phyloP scores from a whole-genome alignment of 2,329 filamentous ascomycete genomes.

The Sclerotinia borealis region DNA sequence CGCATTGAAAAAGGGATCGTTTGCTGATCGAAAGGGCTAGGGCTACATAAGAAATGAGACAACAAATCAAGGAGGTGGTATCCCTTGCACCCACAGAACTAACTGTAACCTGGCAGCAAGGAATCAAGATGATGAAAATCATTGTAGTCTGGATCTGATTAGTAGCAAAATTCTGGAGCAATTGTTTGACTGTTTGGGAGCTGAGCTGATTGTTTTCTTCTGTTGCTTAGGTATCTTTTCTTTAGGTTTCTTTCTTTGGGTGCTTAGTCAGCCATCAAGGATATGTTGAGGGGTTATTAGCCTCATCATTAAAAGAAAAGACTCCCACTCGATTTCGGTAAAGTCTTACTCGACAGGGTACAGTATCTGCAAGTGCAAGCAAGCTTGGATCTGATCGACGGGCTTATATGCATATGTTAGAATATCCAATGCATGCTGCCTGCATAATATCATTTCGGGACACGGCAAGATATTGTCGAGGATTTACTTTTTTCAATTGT shows the following conservation, averaged over 20 bases:
- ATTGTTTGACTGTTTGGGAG: too few species aligned
- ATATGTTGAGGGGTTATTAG: neutral
- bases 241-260: too few species aligned
- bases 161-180: too few species aligned
- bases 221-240: too few species aligned
- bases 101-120: neutral
- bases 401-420: neutral
- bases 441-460: neutral
- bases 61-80: conserved; percentile 3
- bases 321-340: neutral
- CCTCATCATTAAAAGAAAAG: neutral
- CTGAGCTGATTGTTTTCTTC: too few species aligned
- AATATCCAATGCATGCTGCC: neutral
- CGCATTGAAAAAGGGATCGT: neutral
- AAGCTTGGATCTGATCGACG: neutral
- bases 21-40: neutral
- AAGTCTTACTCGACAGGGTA: neutral
- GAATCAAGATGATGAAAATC: neutral
- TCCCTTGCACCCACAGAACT: neutral
- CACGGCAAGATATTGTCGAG: neutral
- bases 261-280: neutral
- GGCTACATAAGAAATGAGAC: neutral
- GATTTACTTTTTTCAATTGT: neutral
- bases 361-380: neutral
- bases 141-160: neutral